Conservation (phyloP, 2,329 filamentous ascomycete genomes). For the Tympanopsis confertula region DNA sequence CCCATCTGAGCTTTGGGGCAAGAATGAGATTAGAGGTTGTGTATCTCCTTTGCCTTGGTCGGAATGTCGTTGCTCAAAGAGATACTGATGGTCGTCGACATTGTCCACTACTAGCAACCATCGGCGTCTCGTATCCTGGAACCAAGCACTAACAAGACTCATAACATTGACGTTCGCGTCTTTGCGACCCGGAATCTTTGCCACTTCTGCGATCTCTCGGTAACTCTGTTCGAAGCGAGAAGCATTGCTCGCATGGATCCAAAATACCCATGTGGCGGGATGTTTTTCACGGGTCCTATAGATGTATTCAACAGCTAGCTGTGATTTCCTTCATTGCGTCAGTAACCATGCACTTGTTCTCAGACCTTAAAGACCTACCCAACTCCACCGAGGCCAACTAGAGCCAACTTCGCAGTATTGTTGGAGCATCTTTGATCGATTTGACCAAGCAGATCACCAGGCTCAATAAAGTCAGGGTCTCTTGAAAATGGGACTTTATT, state of each 20-base stretch:
- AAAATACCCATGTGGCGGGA: slow-evolving; percentile 2
- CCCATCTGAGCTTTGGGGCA: slow-evolving; percentile 9
- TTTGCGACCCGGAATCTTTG: background rate
- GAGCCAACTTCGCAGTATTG: slow-evolving; percentile 10
- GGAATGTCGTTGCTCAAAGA: slow-evolving; percentile 1
- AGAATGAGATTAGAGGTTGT: slow-evolving; percentile 7
- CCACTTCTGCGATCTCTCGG: background rate
- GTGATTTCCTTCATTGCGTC: background rate
- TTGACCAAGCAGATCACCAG: slow-evolving; percentile 11
- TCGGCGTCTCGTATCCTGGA: slow-evolving; percentile 7
- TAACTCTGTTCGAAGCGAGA: background rate
- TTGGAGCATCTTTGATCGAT: slow-evolving; percentile 9
- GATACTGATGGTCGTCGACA: slow-evolving; percentile 9
- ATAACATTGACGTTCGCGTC: slow-evolving; percentile 1
- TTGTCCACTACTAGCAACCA: slow-evolving; percentile 14
- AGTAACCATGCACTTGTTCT: background rate
- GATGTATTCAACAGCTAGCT: background rate
- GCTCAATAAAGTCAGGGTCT: slow-evolving; percentile 17
- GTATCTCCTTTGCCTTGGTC: background rate
- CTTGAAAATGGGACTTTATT: slow-evolving; percentile 15
- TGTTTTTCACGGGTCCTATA: slow-evolving; percentile 4
- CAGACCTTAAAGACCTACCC: slow-evolving; percentile 5
- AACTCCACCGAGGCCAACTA: slow-evolving; percentile 20
- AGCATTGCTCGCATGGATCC: background rate
- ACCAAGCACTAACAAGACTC: slow-evolving; percentile 9